phyloP scores from a whole-genome alignment of 495 filamentous ascomycete genomes.

The Aspergillus cavernicola region DNA sequence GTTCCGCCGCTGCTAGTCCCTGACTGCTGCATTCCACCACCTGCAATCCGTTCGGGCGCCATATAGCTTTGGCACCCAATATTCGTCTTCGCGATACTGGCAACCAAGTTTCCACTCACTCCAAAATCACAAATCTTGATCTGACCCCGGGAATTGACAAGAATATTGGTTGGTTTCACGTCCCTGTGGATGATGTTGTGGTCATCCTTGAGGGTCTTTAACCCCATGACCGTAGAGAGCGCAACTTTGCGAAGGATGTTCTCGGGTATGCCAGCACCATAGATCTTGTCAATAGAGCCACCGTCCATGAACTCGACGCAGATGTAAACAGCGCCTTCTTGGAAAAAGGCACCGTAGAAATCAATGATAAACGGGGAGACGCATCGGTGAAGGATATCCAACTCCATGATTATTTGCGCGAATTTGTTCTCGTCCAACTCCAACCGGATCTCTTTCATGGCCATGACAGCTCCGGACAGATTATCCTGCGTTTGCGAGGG shows the following conservation, averaged over 20 bases:
- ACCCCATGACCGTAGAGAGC: conserved; percentile 82
- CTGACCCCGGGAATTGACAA: conserved; percentile 84
- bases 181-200: conserved; percentile 99
- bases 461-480: conserved; percentile 78
- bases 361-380: conserved; percentile 95
- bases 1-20: conserved; percentile 72
- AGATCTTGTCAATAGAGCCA: conserved; percentile 96
- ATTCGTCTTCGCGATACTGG: conserved; percentile 97
- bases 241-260: conserved; percentile 85
- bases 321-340: conserved; percentile 98
- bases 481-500: conserved; percentile 25
- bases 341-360: conserved; percentile 98
- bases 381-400: conserved; percentile 94
- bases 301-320: conserved; percentile 99
- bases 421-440: conserved; percentile 97
- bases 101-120: conserved; percentile 93
- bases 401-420: conserved; percentile 94
- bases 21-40: conserved; percentile 74
- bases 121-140: conserved; percentile 99
- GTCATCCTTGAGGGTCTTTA: conserved; percentile 92
- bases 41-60: conserved; percentile 93
- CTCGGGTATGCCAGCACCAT: conserved; percentile 90
- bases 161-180: conserved; percentile 97
- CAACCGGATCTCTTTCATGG: conserved; percentile 98
- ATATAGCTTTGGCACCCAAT: conserved; percentile 99